phyloP scores from a whole-genome alignment of 805 yeast genomes.

The Schizosaccharomyces japonicus region DNA sequence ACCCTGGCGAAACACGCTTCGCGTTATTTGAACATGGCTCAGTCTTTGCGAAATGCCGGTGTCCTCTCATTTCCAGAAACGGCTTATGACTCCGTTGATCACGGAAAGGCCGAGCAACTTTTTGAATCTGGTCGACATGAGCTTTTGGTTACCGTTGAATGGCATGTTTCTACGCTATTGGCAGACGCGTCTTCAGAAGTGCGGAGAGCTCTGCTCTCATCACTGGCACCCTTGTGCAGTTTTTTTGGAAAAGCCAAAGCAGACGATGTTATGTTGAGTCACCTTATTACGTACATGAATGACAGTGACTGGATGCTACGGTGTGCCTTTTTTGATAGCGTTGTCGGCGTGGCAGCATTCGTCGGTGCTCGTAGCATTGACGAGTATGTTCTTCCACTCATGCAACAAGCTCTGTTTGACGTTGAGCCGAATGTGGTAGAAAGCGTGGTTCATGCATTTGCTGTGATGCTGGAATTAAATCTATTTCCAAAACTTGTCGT shows the following conservation, averaged over 20 bases:
- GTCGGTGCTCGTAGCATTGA: conserved; percentile 66
- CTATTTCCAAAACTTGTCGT: conserved; percentile 26
- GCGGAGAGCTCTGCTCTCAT: conserved; percentile 39
- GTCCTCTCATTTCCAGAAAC: conserved; percentile 1
- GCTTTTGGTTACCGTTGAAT: conserved; percentile 31
- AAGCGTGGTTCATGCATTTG: conserved; percentile 36
- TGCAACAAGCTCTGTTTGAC: conserved; percentile 55
- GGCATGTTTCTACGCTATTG: conserved; percentile 35
- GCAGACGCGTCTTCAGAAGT: conserved; percentile 49
- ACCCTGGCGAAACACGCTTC: conserved; percentile 40
- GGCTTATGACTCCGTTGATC: neutral
- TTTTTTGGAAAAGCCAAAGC: conserved; percentile 73
- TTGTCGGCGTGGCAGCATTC: conserved; percentile 51
- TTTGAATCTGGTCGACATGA: conserved; percentile 13
- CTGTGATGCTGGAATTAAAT: conserved; percentile 33
- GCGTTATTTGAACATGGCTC: conserved; percentile 35
- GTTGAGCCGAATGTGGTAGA: conserved; percentile 62
- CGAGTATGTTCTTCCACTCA: conserved; percentile 64
- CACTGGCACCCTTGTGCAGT: conserved; percentile 54
- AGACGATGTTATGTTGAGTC: conserved; percentile 70
- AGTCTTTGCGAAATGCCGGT: conserved; percentile 13
- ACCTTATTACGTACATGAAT: conserved; percentile 72
- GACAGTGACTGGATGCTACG: conserved; percentile 48
- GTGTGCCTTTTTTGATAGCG: conserved; percentile 43
- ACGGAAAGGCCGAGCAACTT: conserved; percentile 15